Percentiles rank a stretch among this genome's conserved stretches.
Conservation (phyloP, 176 grass and related monocot genomes). For the Ananas comosus region DNA sequence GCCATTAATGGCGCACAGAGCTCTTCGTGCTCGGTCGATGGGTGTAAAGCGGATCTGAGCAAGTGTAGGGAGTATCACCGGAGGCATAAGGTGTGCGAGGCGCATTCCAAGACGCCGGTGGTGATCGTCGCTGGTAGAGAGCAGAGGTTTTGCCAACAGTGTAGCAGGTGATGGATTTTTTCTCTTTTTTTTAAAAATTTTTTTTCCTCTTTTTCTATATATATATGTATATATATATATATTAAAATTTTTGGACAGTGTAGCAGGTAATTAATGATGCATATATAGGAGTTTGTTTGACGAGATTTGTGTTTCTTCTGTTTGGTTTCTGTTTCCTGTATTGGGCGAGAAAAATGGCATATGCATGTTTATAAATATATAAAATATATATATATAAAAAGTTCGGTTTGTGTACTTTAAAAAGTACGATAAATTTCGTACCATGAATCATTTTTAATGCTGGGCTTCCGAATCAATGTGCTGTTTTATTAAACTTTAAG, state of each 20-base stretch:
- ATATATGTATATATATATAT: too few species aligned
- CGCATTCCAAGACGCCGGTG: constrained; percentile 85
- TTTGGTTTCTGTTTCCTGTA: background rate
- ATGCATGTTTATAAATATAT: too few species aligned
- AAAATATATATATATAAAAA: too few species aligned
- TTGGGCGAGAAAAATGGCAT: too few species aligned
- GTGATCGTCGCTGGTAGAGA: constrained; percentile 74
- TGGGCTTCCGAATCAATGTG: too few species aligned
- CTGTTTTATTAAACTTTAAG: too few species aligned
- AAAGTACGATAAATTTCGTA: too few species aligned
- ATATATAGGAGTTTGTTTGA: background rate
- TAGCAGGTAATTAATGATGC: constrained; percentile 62
- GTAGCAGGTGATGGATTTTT: constrained; percentile 61
- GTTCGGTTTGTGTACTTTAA: too few species aligned
- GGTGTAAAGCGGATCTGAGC: constrained; percentile 72
- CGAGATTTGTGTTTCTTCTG: background rate
- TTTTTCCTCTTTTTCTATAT: too few species aligned
- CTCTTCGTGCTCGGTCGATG: constrained; percentile 60
- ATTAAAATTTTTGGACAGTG: constrained; percentile 35
- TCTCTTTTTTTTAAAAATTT: too few species aligned
- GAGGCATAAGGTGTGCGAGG: constrained; percentile 94
- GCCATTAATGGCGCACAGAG: constrained; percentile 25
- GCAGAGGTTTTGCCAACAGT: constrained; percentile 99
- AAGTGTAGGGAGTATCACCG: constrained; percentile 91
- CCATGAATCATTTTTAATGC: too few species aligned